A percentile compares a stretch with the other conserved stretches of the same genome.
These are phyloP conservation scores for Eucalyptus regnans DNA, from an alignment of 345 rosid genomes.

Conservation along the genomic window DNA sequence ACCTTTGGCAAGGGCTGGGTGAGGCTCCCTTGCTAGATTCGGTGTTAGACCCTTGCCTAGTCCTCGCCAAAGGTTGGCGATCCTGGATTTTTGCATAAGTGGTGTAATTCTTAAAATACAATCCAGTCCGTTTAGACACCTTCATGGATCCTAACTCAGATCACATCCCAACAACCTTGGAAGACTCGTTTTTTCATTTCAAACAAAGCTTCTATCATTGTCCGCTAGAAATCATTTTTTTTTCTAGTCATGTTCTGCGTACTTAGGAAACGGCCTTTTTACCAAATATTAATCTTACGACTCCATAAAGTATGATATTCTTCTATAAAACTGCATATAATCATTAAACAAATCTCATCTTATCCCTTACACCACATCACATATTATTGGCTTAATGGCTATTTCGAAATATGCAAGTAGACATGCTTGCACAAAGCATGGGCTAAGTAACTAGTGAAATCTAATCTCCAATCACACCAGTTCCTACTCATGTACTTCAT, in stretches of 20 bases:
- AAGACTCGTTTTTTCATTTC: background rate
- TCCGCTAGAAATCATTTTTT: background rate
- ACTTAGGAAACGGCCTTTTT: background rate
- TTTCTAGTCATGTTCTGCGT: background rate
- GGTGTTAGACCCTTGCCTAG: fast-evolving
- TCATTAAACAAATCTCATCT: background rate
- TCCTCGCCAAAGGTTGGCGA: fast-evolving
- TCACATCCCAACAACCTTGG: no score
- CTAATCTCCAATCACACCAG: background rate
- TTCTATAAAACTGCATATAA: background rate
- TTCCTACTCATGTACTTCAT: background rate
- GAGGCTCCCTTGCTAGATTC: no score
- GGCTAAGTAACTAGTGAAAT: background rate
- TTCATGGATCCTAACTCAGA: no score
- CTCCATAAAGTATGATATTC: background rate
- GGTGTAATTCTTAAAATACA: fast-evolving
- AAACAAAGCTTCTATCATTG: fast-evolving
- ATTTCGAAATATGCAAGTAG: background rate
- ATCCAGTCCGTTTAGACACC: no score
- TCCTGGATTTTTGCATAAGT: fast-evolving
- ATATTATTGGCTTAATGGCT: background rate
- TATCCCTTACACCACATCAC: background rate
- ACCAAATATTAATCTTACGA: background rate
- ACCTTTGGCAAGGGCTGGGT: fast-evolving
- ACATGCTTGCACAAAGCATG: fast-evolving